Evolutionary conservation across 495 filamentous ascomycete species (phyloP).

Genomic region (Hypoxylon intermedium): DNA sequence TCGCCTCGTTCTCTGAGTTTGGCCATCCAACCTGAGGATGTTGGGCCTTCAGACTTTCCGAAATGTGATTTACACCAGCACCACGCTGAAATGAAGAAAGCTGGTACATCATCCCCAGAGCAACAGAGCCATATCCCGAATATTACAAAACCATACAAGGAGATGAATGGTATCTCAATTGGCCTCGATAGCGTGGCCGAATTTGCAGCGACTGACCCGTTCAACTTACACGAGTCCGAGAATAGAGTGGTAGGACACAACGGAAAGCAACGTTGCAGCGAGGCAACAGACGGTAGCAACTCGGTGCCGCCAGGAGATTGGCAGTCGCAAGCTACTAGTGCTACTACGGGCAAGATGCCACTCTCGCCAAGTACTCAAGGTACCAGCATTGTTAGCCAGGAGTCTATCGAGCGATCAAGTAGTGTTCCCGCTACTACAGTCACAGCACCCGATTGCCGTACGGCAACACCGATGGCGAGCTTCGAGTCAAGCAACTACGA

Average conservation of each 20-base stretch:
- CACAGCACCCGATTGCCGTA: conserved; percentile 45
- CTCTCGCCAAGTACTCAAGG: conserved; percentile 65
- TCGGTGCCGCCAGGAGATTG: conserved; percentile 59
- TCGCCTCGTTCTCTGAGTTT: conserved; percentile 52
- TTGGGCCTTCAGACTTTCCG: conserved; percentile 18
- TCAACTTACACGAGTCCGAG: conserved; percentile 39
- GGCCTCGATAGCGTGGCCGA: conserved; percentile 46
- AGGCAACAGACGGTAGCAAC: conserved; percentile 59
- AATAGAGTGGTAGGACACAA: conserved; percentile 41
- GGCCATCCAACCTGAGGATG: conserved; percentile 40
- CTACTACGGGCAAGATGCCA: conserved; percentile 63
- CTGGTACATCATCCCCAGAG: conserved; percentile 25
- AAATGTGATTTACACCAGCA: conserved; percentile 28
- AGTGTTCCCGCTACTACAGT: conserved; percentile 50
- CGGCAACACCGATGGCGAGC: conserved; percentile 24
- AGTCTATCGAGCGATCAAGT: conserved; percentile 53
- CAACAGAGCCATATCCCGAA: conserved; percentile 27
- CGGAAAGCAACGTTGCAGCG: conserved; percentile 56
- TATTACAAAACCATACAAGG: conserved; percentile 40
- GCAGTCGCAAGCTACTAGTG: conserved; percentile 62
- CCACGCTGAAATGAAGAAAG: conserved; percentile 32
- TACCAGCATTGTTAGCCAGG: conserved; percentile 62
- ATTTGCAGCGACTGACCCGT: conserved; percentile 47
- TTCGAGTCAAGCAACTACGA: conserved; percentile 36
- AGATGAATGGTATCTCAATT: conserved; percentile 48